These are phyloP conservation scores for Cardamine resedifolia DNA, from an alignment of 345 rosid species.

Conservation along the genomic window DNA sequence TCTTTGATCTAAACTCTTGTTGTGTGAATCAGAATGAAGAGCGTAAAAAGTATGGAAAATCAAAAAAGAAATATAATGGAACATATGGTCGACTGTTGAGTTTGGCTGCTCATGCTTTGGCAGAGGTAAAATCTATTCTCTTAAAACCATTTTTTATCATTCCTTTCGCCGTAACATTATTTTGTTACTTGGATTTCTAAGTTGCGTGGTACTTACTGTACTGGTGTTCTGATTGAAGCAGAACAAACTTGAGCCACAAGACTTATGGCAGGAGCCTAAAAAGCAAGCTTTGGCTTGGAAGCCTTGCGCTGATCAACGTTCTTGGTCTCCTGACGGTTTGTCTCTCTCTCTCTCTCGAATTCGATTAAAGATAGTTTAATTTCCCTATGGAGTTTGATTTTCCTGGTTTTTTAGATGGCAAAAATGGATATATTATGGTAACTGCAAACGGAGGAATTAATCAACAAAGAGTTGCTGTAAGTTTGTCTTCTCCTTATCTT, in stretches of 20 bases:
- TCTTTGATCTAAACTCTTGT: neutral
- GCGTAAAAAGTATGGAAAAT: slow-evolving; percentile 39
- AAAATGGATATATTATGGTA: slow-evolving; percentile 82
- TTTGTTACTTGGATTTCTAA: no score
- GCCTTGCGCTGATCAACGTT: slow-evolving; percentile 79
- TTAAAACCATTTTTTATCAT: neutral
- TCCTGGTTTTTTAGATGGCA: slow-evolving; percentile 46
- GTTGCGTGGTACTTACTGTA: neutral
- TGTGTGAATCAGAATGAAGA: slow-evolving; percentile 38
- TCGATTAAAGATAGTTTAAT: slow-evolving; percentile 2
- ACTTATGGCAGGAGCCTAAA: slow-evolving; percentile 81
- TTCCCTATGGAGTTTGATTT: neutral
- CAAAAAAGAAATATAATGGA: slow-evolving; percentile 48
- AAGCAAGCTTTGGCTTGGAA: slow-evolving; percentile 77
- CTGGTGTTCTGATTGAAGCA: slow-evolving; percentile 43
- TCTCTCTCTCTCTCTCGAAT: slow-evolving; percentile 11
- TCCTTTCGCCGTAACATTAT: neutral
- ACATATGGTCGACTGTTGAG: slow-evolving; percentile 74
- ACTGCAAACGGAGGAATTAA: slow-evolving; percentile 99
- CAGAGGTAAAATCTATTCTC: slow-evolving; percentile 53
- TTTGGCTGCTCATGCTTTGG: slow-evolving; percentile 83
- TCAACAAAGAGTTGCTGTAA: slow-evolving; percentile 98
- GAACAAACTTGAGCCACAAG: slow-evolving; percentile 85
- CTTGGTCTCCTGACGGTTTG: slow-evolving; percentile 65
- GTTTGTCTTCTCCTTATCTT: slow-evolving; percentile 22